phyloP scores from a whole-genome alignment of 2,329 filamentous ascomycete species.

The Epichloe uncinata region DNA sequence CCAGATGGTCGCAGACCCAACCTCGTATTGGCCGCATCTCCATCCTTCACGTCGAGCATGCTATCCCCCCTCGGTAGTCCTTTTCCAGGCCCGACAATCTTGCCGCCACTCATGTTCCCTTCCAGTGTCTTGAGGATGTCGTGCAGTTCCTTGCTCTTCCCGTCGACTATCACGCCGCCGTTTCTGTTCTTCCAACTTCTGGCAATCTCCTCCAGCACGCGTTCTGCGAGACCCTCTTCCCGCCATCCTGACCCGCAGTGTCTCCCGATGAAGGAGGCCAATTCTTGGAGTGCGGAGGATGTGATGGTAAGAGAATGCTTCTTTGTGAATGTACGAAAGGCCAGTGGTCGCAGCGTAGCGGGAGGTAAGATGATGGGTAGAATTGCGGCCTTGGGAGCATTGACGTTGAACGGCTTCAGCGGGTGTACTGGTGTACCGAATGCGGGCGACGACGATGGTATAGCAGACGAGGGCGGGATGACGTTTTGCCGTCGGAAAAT shows the following conservation, averaged over 20 bases:
- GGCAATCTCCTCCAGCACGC: conserved; percentile 81
- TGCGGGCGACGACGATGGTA: conserved; percentile 80
- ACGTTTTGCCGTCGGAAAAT: conserved; percentile 24
- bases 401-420: conserved; percentile 48
- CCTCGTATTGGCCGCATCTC: conserved; percentile 40
- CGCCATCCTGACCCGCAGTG: conserved; percentile 95
- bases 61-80: conserved; percentile 42
- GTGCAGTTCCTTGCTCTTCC: conserved; percentile 60
- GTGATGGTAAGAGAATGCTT: conserved; percentile 92
- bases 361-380: conserved; percentile 83
- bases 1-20: conserved; percentile 35
- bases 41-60: conserved; percentile 45
- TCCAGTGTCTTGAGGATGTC: conserved; percentile 75
- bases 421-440: conserved; percentile 81
- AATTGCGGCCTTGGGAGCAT: conserved; percentile 47
- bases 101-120: conserved; percentile 79
- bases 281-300: conserved; percentile 68
- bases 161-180: conserved; percentile 84
- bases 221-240: conserved; percentile 86
- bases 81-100: conserved; percentile 38
- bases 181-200: conserved; percentile 83
- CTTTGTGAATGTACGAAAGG: conserved; percentile 92
- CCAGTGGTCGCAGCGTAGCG: conserved; percentile 73
- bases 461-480: conserved; percentile 36
- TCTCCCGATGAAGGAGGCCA: conserved; percentile 81